Base-by-base conservation (phyloP, 495 filamentous ascomycete genomes). In the Neurospora sp. region DNA sequence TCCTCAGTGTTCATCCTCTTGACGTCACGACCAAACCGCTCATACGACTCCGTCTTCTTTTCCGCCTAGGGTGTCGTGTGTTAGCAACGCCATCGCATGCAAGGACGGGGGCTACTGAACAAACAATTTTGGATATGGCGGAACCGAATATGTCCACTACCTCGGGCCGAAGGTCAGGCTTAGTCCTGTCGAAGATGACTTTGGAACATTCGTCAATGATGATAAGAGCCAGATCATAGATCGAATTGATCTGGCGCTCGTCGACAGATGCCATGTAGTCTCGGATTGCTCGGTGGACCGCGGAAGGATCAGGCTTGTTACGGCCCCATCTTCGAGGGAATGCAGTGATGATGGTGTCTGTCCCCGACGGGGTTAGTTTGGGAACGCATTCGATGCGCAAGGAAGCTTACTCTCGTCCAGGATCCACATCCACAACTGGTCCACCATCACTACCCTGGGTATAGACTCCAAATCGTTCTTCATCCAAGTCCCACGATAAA, bases 391-490 rank as follows among this genome's bases (percentile, higher is more conserved):
- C 3, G 6, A 66, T 66, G 54, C 54, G 14, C 7, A 35, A 1
- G 11, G 16, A 14, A 42, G 35, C 54, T 4, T 38, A 76, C 75
- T 77, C 12, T 86, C 85, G 27, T 90, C 90, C 16, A 92, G 74
- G 37, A 92, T 87, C 89, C 89, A 92, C 83, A 92, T 86, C 90
- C 90, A 92, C 10, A 92, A 81, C 77, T 92, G 90, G 73, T 92
- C 91, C 4, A 92, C 90, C 91, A 92, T 93, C 75, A 92, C 86
- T 12, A 92, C 86, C 72, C 92, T 88, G 0, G 89, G 86, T n/a
- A 90, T 77, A 6, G 76, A 74, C 48, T 77, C 76, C 7, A 72
- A 72, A 31, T 77, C 76, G 37, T 74, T 77, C 69, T 73, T 69
- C 74, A 74, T 71, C 44, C 73, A 38, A 5, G 76, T 77, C 5